phyloP scores from a whole-genome alignment of 495 filamentous ascomycete genomes.

The Podospora didyma region DNA sequence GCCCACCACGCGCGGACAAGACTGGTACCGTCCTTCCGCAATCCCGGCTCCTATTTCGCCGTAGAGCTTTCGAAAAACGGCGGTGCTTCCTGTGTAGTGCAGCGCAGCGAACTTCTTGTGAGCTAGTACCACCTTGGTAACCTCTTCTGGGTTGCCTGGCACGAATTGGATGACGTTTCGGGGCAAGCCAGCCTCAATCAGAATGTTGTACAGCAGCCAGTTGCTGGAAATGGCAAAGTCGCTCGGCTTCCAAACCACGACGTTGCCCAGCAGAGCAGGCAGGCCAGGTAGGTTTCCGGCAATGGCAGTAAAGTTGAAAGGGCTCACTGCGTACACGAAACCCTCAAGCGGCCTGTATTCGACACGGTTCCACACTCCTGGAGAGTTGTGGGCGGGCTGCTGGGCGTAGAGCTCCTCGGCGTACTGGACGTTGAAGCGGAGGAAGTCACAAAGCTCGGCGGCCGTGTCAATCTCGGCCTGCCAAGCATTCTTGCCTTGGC shows the following conservation, averaged over 20 bases:
- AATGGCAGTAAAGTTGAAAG: constrained; percentile 89
- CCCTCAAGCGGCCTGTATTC: constrained; percentile 84
- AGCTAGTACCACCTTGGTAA: constrained; percentile 63
- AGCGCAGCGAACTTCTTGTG: constrained; percentile 71
- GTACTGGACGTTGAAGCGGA: constrained; percentile 85
- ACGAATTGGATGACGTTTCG: constrained; percentile 79
- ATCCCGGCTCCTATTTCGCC: constrained; percentile 66
- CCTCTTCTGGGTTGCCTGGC: constrained; percentile 69
- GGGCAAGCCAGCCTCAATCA: constrained; percentile 84
- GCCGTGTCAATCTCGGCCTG: constrained; percentile 95
- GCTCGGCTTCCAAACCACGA: constrained; percentile 86
- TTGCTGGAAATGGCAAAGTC: constrained; percentile 72
- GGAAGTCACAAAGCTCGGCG: constrained; percentile 86
- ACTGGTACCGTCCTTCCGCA: constrained; percentile 61
- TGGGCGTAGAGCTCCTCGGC: constrained; percentile 83
- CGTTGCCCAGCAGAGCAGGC: constrained; percentile 78
- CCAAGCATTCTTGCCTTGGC: constrained; percentile 95
- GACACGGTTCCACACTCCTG: constrained; percentile 77
- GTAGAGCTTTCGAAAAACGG: constrained; percentile 74
- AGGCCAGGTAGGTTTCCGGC: constrained; percentile 71
- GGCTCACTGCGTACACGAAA: constrained; percentile 81
- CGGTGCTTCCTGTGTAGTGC: constrained; percentile 78
- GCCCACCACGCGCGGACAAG: constrained; percentile 77
- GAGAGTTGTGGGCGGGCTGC: constrained; percentile 71
- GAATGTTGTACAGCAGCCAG: constrained; percentile 72